Evolutionary conservation across 2,329 filamentous ascomycete species (phyloP).

Genomic region (Fusarium illudens): DNA sequence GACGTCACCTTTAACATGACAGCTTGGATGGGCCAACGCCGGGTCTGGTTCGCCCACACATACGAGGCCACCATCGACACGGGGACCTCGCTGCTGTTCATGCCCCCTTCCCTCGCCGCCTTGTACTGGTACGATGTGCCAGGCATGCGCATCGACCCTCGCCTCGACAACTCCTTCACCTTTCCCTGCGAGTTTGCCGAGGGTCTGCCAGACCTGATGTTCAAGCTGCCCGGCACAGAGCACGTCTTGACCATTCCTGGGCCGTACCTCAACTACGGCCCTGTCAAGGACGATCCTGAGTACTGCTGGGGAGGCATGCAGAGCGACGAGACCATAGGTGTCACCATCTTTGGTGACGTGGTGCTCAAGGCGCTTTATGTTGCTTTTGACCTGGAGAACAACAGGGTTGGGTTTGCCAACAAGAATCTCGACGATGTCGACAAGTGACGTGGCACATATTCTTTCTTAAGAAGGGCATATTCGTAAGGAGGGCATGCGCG

Average conservation of each 20-base stretch:
- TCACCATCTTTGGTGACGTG: slow-evolving; percentile 78
- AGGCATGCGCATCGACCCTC: slow-evolving; percentile 58
- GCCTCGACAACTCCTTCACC: slow-evolving; percentile 58
- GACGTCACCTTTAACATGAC: slow-evolving; percentile 61
- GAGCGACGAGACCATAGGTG: slow-evolving; percentile 53
- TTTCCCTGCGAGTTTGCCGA: slow-evolving; percentile 65
- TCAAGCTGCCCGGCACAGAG: slow-evolving; percentile 60
- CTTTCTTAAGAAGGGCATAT: too few species aligned
- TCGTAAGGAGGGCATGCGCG: not conserved
- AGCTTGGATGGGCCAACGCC: slow-evolving; percentile 55
- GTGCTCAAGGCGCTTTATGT: slow-evolving; percentile 82
- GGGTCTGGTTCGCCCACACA: slow-evolving; percentile 56
- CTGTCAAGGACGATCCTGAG: slow-evolving; percentile 56
- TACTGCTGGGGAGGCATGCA: slow-evolving; percentile 83
- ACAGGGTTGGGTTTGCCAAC: slow-evolving; percentile 54
- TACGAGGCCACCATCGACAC: slow-evolving; percentile 71
- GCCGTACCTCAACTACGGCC: slow-evolving; percentile 63
- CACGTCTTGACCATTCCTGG: slow-evolving; percentile 64
- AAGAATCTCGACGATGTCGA: slow-evolving; percentile 49
- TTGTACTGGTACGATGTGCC: slow-evolving; percentile 68
- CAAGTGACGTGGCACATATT: not conserved
- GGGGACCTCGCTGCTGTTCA: slow-evolving; percentile 72
- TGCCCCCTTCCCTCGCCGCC: slow-evolving; percentile 63
- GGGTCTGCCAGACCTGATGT: slow-evolving; percentile 64
- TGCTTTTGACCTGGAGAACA: slow-evolving; percentile 68